phyloP scores from a whole-genome alignment of 2,329 filamentous ascomycete genomes.

The Fusarium coicis region DNA sequence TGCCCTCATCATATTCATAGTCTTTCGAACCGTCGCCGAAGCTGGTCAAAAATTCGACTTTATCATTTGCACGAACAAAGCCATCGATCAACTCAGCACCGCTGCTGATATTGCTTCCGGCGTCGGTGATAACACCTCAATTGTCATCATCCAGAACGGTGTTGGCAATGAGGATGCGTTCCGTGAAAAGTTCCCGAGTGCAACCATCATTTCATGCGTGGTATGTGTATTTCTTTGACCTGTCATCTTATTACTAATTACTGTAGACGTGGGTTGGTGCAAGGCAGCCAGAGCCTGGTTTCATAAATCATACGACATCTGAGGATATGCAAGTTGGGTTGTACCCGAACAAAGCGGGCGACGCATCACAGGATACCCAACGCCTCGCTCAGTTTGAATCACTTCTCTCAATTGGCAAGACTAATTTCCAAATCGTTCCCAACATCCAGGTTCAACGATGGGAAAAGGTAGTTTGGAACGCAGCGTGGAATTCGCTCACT shows the following conservation, averaged over 20 bases:
- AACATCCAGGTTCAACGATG: constrained; percentile 68
- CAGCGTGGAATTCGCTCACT: constrained; percentile 69
- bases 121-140: constrained; percentile 57
- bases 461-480: constrained; percentile 71
- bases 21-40: constrained; percentile 26
- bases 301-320: constrained; percentile 60
- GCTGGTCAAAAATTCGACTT: constrained; percentile 32
- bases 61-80: constrained; percentile 38
- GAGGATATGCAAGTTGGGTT: constrained; percentile 67
- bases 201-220: constrained; percentile 66
- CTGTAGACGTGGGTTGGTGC: constrained; percentile 63
- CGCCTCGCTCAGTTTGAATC: constrained; percentile 55
- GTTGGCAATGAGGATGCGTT: constrained; percentile 69
- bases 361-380: constrained; percentile 46
- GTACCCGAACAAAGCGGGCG: constrained; percentile 53
- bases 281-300: constrained; percentile 59
- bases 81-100: constrained; percentile 26
- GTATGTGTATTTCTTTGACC: constrained; percentile 47
- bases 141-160: constrained; percentile 71
- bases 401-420: constrained; percentile 55
- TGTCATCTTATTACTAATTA: not conserved
- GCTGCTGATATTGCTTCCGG: constrained; percentile 43
- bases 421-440: constrained; percentile 58
- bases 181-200: constrained; percentile 57
- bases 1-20: not conserved